Percentiles rank a stretch among this genome's conserved stretches.
These are phyloP conservation scores for Clathrus columnatus DNA, from an alignment of 768 basidiomycete genomes.

Conservation along the genomic window DNA sequence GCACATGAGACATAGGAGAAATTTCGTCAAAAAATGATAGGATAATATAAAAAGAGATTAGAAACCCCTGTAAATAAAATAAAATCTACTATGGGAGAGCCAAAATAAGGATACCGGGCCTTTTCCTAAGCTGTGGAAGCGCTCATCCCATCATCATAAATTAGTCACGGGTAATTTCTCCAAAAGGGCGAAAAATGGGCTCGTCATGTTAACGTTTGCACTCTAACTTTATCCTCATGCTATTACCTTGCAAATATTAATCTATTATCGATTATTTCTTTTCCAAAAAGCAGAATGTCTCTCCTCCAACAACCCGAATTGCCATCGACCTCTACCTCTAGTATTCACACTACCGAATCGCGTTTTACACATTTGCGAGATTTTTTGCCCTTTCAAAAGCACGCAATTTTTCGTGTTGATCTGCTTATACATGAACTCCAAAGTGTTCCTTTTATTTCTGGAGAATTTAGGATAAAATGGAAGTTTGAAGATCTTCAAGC, in stretches of 20 bases:
- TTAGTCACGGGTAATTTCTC: background rate
- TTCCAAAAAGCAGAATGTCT: too few relatives aligned
- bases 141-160: background rate
- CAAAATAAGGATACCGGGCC: too few relatives aligned
- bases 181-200: background rate
- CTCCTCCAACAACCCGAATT: background rate
- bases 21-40: too few relatives aligned
- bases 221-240: background rate
- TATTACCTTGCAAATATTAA: background rate
- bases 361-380: slow-evolving; percentile 14
- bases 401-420: slow-evolving; percentile 56
- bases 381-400: slow-evolving; percentile 38
- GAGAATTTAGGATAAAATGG: slow-evolving; percentile 65
- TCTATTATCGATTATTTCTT: background rate
- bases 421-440: slow-evolving; percentile 58
- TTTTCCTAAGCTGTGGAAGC: too few relatives aligned
- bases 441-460: slow-evolving; percentile 62
- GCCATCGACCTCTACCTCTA: background rate
- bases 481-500: slow-evolving; percentile 50
- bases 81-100: too few relatives aligned
- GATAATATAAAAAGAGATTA: too few relatives aligned
- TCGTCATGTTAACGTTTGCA: background rate
- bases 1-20: too few relatives aligned
- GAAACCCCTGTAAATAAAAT: too few relatives aligned
- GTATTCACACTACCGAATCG: background rate